phyloP scores from a whole-genome alignment of 2,329 filamentous ascomycete species.

The Cryoendolithus antarcticus region DNA sequence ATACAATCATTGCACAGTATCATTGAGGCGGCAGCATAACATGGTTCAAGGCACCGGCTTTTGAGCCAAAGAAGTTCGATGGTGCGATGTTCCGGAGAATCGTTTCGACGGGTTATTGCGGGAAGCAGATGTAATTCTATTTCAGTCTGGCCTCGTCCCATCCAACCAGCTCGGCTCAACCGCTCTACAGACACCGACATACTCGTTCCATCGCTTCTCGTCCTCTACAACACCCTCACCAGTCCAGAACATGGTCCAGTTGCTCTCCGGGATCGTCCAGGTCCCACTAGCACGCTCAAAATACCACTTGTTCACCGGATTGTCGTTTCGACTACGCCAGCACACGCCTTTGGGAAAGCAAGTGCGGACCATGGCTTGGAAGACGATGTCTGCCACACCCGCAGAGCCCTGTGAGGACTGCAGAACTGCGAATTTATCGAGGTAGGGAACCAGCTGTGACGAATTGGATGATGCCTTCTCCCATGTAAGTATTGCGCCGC shows the following conservation, averaged over 20 bases:
- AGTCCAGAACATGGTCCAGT: slow-evolving; percentile 99
- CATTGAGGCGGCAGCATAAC: too few relatives aligned
- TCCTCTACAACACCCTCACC: slow-evolving; percentile 44
- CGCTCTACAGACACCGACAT: slow-evolving; percentile 34
- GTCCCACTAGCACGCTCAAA: slow-evolving; percentile 81
- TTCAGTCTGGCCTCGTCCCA: slow-evolving; percentile 22
- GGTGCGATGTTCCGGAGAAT: too few relatives aligned
- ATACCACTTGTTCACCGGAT: slow-evolving; percentile 99
- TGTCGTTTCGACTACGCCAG: slow-evolving; percentile 80
- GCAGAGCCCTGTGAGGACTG: slow-evolving; percentile 70
- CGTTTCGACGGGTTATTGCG: too few relatives aligned
- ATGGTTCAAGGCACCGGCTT: too few relatives aligned
- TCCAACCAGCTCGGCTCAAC: slow-evolving; percentile 39
- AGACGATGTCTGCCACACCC: slow-evolving; percentile 89
- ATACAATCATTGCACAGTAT: too few relatives aligned
- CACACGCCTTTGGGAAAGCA: slow-evolving; percentile 84
- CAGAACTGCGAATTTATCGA: slow-evolving; percentile 94
- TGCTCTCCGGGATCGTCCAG: slow-evolving; percentile 65
- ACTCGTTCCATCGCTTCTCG: slow-evolving; percentile 33
- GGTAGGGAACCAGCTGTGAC: slow-evolving; percentile 69
- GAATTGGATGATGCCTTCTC: slow-evolving; percentile 52
- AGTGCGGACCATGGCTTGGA: slow-evolving; percentile 83
- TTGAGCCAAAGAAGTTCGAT: too few relatives aligned
- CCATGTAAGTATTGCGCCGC: slow-evolving; percentile 90
- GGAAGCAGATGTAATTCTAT: too few relatives aligned